phyloP scores from a whole-genome alignment of 768 basidiomycete species.

The Auricularia heimuer region DNA sequence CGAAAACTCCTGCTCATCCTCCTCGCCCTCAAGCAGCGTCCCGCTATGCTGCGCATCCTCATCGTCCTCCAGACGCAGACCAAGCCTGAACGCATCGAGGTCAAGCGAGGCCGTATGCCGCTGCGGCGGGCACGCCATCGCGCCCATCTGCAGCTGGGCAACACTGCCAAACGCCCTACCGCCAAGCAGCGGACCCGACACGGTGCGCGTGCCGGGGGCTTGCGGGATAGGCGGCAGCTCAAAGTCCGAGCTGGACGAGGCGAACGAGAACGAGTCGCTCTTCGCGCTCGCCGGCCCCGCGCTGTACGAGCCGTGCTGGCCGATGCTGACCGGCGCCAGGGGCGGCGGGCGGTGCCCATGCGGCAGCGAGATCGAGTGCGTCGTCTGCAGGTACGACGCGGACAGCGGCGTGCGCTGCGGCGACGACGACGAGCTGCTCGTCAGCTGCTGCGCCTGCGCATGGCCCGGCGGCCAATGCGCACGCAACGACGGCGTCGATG shows the following conservation, averaged over 20 bases:
- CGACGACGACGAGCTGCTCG: constrained; percentile 4
- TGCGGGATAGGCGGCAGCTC: neutral
- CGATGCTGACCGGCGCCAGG: neutral
- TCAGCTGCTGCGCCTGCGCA: neutral
- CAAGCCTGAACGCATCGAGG: neutral
- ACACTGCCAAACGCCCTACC: neutral
- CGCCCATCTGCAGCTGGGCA: neutral
- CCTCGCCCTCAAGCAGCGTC: neutral
- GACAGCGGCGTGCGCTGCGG: constrained; percentile 1
- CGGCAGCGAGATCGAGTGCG: neutral
- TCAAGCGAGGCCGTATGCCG: neutral
- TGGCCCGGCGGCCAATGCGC: neutral
- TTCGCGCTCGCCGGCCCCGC: neutral
- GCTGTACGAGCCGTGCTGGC: neutral
- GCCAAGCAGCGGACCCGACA: neutral
- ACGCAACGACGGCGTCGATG: neutral
- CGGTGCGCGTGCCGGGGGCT: neutral
- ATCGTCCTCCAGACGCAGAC: neutral
- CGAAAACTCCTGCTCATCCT: neutral
- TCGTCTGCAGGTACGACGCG: neutral
- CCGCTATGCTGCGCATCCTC: neutral
- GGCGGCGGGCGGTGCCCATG: constrained; percentile 1
- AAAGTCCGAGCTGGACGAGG: neutral
- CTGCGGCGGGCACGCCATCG: neutral
- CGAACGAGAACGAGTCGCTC: neutral